Conservation (phyloP, 129 eudicot species). For the Heracleum sosnowskyi region DNA sequence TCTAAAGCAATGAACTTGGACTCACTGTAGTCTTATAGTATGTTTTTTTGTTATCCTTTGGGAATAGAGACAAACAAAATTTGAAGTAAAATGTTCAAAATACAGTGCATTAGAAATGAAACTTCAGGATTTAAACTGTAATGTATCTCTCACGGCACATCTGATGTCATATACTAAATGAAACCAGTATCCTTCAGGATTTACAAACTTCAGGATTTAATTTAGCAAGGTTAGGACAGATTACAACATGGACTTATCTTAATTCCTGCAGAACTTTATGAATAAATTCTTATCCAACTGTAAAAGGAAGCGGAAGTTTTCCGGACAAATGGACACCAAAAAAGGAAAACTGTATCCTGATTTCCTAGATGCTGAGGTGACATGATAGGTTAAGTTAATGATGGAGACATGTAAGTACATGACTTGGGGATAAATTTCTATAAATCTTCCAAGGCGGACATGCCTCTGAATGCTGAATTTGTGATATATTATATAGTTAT, state of each 20-base stretch:
- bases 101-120: conserved; percentile 1
- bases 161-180: no score
- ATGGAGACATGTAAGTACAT: background rate
- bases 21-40: background rate
- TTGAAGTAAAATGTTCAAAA: background rate
- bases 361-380: background rate
- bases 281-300: background rate
- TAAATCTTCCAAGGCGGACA: background rate
- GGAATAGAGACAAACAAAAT: background rate
- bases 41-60: background rate
- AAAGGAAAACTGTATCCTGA: background rate
- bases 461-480: conserved; percentile 4
- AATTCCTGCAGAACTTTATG: background rate
- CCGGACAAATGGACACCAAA: background rate
- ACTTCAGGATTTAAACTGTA: no score
- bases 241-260: background rate
- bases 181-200: no score
- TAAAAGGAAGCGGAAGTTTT: background rate
- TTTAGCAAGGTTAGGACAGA: background rate
- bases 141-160: no score
- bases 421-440: background rate
- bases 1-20: background rate
- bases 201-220: no score
- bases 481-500: background rate
- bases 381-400: background rate